Conservation (phyloP, 208 protist genomes). For the Trypanosoma congolense region DNA sequence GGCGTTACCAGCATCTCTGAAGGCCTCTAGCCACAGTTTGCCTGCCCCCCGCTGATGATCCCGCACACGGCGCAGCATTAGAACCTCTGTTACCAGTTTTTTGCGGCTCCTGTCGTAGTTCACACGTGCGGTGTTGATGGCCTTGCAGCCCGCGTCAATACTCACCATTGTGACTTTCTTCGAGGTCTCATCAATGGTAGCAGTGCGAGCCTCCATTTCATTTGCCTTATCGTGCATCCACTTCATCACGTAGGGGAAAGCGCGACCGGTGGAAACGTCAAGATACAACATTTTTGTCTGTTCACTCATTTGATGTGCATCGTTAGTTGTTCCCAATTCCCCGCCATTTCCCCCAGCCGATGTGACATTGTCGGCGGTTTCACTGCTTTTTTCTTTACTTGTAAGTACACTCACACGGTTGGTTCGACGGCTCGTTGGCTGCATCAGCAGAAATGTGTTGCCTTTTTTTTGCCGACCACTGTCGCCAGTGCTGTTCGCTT, state of each 20-base stretch:
- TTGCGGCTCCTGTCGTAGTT: conserved; percentile 1
- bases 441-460: not conserved
- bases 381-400: not conserved
- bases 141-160: conserved; percentile 1
- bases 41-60: conserved; percentile 11
- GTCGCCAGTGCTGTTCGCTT: too few species aligned
- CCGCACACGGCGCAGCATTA: conserved; percentile 9
- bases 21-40: conserved; percentile 10
- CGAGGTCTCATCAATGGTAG: not conserved
- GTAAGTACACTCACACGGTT: not conserved
- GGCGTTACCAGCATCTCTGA: conserved; percentile 7
- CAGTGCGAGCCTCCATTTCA: conserved; percentile 10
- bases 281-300: conserved; percentile 26
- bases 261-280: conserved; percentile 23
- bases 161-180: not conserved
- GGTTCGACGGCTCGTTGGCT: not conserved
- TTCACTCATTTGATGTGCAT: conserved; percentile 8
- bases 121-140: not conserved
- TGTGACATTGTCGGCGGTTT: not conserved
- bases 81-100: conserved; percentile 9
- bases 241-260: conserved; percentile 33
- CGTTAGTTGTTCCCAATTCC: not conserved
- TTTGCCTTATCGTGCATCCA: conserved; percentile 26
- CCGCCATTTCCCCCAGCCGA: not conserved
- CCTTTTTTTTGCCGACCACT: not conserved